Evolutionary conservation across 345 rosid species (phyloP).

Genomic region (Isatis tinctoria): DNA sequence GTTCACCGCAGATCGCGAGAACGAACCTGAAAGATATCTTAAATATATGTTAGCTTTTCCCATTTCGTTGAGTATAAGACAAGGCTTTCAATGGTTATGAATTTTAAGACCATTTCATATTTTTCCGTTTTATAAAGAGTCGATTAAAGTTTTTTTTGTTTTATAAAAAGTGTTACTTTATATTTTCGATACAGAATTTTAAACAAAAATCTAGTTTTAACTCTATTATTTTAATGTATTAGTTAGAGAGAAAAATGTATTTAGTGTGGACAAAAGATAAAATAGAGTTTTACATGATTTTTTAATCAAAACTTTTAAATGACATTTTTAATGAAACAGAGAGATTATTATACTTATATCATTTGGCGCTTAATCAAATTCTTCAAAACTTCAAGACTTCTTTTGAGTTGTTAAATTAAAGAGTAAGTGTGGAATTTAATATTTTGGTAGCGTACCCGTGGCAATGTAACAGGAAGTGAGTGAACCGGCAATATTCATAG

Average conservation of each 20-base stretch:
- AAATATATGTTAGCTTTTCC: neutral
- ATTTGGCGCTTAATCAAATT: neutral
- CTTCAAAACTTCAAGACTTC: neutral
- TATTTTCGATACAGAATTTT: too few species aligned
- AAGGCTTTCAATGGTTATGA: neutral
- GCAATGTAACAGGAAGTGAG: slow-evolving; percentile 92
- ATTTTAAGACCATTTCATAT: neutral
- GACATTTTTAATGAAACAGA: too few species aligned
- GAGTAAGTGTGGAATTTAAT: neutral
- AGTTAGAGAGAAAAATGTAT: too few species aligned
- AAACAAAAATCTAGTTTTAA: too few species aligned
- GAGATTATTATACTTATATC: too few species aligned
- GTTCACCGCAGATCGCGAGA: slow-evolving; percentile 85
- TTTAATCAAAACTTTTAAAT: too few species aligned
- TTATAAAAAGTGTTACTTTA: too few species aligned
- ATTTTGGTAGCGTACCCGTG: slow-evolving; percentile 48
- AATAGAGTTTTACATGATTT: too few species aligned
- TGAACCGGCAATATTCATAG: slow-evolving; percentile 88
- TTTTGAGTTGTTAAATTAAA: neutral
- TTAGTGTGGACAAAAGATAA: too few species aligned
- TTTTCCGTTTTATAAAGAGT: too few species aligned
- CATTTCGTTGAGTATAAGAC: neutral
- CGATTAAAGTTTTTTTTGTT: too few species aligned
- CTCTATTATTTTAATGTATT: too few species aligned
- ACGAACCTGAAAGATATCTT: slow-evolving; percentile 43